A percentile compares a stretch with the other conserved stretches of the same genome.
Evolutionary conservation across 345 rosid species (phyloP).

Genomic region (Moricandia moricandioides): DNA sequence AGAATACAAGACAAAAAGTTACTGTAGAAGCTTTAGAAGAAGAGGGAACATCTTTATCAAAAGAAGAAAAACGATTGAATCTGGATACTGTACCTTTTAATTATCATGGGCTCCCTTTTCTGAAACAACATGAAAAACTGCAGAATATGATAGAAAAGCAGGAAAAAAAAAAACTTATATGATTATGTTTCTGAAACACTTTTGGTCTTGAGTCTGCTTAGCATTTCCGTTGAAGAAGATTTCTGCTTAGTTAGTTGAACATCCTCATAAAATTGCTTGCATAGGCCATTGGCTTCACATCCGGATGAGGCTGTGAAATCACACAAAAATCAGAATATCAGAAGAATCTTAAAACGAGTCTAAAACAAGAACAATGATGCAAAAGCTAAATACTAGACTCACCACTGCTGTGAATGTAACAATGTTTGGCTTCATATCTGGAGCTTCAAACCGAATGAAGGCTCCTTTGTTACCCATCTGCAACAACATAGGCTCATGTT

Average conservation of each 20-base stretch:
- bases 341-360: not conserved
- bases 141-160: constrained; percentile 15
- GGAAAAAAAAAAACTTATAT: constrained; percentile 9
- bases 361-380: constrained; percentile 7
- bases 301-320: constrained; percentile 82
- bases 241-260: constrained; percentile 48
- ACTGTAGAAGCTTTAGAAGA: constrained; percentile 17
- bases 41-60: constrained; percentile 26
- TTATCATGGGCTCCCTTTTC: constrained; percentile 28
- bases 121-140: constrained; percentile 38
- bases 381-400: constrained; percentile 35
- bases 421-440: constrained; percentile 83
- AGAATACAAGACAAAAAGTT: constrained; percentile 18
- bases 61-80: constrained; percentile 24
- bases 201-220: constrained; percentile 22
- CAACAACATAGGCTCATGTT: constrained; percentile 16
- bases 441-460: constrained; percentile 87
- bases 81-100: constrained; percentile 30
- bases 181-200: constrained; percentile 31
- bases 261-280: constrained; percentile 80
- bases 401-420: constrained; percentile 96
- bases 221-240: not conserved
- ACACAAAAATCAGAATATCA: not conserved
- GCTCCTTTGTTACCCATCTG: constrained; percentile 99
- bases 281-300: constrained; percentile 97